phyloP scores from a whole-genome alignment of 225 moss, liverwort and hornwort species.

The Sphagnum contortum region DNA sequence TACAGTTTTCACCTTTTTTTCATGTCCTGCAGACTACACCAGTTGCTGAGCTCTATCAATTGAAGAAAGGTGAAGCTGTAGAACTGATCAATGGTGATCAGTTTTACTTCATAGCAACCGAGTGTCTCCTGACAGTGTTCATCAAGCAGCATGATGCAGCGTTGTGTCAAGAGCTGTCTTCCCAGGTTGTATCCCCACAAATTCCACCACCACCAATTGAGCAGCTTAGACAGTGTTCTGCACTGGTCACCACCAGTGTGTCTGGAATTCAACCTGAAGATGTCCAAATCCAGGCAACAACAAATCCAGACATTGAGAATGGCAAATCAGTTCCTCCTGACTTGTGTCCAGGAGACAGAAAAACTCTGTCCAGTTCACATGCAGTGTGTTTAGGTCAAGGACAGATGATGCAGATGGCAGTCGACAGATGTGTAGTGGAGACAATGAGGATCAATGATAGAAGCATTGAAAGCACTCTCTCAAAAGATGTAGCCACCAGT shows the following conservation, averaged over 20 bases:
- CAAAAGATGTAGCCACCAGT: conserved; percentile 7
- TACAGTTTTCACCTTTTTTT: no score
- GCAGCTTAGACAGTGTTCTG: no score
- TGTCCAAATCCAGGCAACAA: background rate
- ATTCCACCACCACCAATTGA: conserved; percentile 11
- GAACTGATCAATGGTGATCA: conserved; percentile 56
- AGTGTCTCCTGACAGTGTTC: conserved; percentile 62
- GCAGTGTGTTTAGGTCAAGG: no score
- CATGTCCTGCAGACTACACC: conserved; percentile 33
- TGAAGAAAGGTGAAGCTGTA: conserved; percentile 55
- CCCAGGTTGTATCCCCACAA: conserved; percentile 14
- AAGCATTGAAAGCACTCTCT: conserved; percentile 3
- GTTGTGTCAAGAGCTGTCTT: conserved; percentile 6
- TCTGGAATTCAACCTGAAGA: background rate
- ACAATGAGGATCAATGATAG: conserved; percentile 6
- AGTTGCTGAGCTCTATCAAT: conserved; percentile 32
- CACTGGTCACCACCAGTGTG: background rate
- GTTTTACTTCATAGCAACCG: conserved; percentile 58
- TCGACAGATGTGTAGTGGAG: conserved; percentile 1
- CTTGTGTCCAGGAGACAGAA: background rate
- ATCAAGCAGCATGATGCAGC: conserved; percentile 21
- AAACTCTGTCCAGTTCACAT: no score
- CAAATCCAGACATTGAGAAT: no score
- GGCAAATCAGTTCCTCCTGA: background rate
- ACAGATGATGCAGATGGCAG: no score